A percentile compares a stretch with the other conserved stretches of the same genome.
Conservation (phyloP, 2,329 filamentous ascomycete species). For the Diaporthe velutina region DNA sequence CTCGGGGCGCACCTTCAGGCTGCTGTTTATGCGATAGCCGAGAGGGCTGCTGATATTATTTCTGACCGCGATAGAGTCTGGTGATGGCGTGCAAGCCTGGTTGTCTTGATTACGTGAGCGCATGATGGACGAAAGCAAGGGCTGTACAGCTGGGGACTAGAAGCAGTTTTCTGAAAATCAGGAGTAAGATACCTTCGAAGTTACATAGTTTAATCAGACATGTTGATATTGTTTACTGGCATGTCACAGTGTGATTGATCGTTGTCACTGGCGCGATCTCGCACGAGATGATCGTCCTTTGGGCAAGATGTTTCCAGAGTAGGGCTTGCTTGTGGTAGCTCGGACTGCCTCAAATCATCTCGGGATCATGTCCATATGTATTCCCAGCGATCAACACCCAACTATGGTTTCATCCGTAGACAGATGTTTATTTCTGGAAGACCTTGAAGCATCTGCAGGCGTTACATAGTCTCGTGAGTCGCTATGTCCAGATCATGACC, state of each 20-base stretch:
- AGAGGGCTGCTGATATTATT: slow-evolving; percentile 54
- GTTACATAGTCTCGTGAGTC: not conserved
- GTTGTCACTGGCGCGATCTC: not conserved
- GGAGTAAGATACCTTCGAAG: not conserved
- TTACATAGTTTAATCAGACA: not conserved
- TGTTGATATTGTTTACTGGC: not conserved
- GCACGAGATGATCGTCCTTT: not conserved
- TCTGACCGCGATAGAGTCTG: not conserved
- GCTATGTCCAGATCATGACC: not conserved
- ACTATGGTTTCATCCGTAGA: not conserved
- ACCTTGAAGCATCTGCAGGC: not conserved
- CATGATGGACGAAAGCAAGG: too few species aligned
- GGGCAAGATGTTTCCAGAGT: not conserved
- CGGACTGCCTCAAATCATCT: too few species aligned
- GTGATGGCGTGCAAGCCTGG: not conserved
- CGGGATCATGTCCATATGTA: not conserved
- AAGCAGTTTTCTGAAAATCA: not conserved
- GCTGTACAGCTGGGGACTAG: slow-evolving; percentile 1
- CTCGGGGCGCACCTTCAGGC: slow-evolving; percentile 62
- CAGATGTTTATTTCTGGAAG: not conserved
- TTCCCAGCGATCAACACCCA: not conserved
- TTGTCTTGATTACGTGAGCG: not conserved
- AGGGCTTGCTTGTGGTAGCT: too few species aligned
- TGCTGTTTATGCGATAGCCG: slow-evolving; percentile 64
- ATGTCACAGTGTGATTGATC: not conserved